Evolutionary conservation across 257 asterid genomes (phyloP).

Genomic region (Euphrasia confusa): DNA sequence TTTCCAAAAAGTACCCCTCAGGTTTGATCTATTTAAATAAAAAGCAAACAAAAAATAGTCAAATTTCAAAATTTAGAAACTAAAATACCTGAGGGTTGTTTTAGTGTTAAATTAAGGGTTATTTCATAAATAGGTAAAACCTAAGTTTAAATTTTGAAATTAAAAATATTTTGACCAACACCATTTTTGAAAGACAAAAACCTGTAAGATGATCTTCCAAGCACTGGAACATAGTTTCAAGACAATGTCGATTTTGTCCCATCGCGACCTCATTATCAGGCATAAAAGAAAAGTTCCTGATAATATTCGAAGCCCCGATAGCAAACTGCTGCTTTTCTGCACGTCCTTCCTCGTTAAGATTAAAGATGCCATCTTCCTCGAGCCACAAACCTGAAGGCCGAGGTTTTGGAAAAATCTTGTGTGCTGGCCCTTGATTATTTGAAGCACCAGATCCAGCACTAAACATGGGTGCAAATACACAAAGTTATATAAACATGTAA

Average conservation of each 20-base stretch:
- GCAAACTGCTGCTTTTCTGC: constrained; percentile 65
- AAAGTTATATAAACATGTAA: not conserved
- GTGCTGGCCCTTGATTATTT: constrained; percentile 41
- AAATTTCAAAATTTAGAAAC: no score
- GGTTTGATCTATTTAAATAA: no score
- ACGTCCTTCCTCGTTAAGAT: constrained; percentile 60
- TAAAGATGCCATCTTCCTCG: constrained; percentile 70
- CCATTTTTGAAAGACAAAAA: constrained; percentile 8
- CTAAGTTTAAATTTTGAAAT: no score
- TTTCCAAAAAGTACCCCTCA: no score
- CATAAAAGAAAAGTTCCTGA: constrained; percentile 76
- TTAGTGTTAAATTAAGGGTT: no score
- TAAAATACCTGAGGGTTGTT: no score
- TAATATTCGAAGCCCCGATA: constrained; percentile 65
- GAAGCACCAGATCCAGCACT: constrained; percentile 43
- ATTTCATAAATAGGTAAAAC: no score
- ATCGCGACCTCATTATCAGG: constrained; percentile 65
- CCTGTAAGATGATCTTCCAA: constrained; percentile 58
- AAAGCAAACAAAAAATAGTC: no score
- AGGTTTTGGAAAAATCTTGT: constrained; percentile 34
- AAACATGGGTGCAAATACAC: constrained; percentile 17
- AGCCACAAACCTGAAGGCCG: constrained; percentile 59
- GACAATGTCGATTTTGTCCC: constrained; percentile 70
- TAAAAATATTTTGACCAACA: no score
- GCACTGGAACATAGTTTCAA: constrained; percentile 63